These are phyloP conservation scores for Penicillium sp. DNA, from an alignment of 2,329 filamentous ascomycete genomes.

Conservation along the genomic window DNA sequence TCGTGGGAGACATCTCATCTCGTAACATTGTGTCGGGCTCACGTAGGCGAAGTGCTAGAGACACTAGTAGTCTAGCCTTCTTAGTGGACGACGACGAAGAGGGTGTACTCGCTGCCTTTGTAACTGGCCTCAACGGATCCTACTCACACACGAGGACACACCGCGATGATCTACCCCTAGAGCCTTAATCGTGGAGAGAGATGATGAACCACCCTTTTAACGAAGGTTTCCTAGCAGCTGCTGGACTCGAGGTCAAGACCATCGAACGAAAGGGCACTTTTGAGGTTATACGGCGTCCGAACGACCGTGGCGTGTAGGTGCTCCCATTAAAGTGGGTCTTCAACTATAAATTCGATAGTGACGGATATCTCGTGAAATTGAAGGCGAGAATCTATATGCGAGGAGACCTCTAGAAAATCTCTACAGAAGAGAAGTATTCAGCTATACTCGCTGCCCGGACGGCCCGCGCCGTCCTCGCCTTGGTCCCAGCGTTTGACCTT, in stretches of 20 bases:
- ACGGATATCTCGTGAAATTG: constrained; percentile 20
- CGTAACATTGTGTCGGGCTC: too few species aligned
- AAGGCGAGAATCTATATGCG: constrained; percentile 25
- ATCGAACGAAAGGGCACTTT: constrained; percentile 1
- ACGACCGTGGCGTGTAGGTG: constrained; percentile 6
- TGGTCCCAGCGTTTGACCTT: constrained; percentile 9
- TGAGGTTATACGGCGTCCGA: background rate
- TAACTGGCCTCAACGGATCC: background rate
- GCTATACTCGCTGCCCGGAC: background rate
- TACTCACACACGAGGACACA: background rate
- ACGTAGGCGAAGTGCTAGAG: too few species aligned
- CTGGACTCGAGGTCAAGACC: background rate
- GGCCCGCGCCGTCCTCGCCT: constrained; percentile 5
- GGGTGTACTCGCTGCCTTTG: background rate
- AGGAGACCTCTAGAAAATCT: constrained; percentile 16
- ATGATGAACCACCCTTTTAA: constrained; percentile 1
- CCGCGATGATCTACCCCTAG: background rate
- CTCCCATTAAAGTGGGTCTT: constrained; percentile 24
- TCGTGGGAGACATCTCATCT: too few species aligned
- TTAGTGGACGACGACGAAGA: background rate
- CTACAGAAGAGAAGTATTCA: constrained; percentile 9
- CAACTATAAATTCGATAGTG: constrained; percentile 26
- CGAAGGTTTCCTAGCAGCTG: background rate
- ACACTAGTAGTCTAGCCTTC: background rate
- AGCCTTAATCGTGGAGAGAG: background rate